phyloP scores from a whole-genome alignment of 306 rosid species.

The Lathyrus sativus region DNA sequence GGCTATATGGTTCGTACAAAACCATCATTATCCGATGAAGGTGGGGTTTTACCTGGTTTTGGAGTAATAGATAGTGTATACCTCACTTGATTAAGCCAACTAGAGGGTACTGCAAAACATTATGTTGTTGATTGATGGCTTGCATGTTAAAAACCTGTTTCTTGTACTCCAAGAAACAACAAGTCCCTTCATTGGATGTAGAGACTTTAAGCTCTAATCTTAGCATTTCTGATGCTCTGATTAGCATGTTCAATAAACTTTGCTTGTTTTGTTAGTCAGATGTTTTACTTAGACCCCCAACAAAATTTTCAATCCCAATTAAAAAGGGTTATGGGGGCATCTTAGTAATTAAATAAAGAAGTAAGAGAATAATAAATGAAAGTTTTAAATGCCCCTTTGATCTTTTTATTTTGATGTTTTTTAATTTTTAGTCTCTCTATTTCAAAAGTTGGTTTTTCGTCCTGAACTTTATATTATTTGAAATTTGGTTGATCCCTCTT shows the following conservation, averaged over 20 bases:
- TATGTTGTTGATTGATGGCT: background rate
- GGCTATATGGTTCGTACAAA: slow-evolving; percentile 93
- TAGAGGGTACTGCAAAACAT: background rate
- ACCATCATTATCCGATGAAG: slow-evolving; percentile 83
- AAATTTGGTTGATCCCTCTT: too few relatives aligned
- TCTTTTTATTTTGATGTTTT: too few relatives aligned
- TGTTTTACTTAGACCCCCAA: background rate
- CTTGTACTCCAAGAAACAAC: background rate
- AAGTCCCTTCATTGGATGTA: background rate
- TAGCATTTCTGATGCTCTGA: background rate
- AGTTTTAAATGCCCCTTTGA: too few relatives aligned
- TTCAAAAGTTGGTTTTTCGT: too few relatives aligned
- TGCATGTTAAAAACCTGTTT: background rate
- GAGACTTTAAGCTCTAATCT: background rate
- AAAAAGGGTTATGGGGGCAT: too few relatives aligned
- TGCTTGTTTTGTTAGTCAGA: background rate
- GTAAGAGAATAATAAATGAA: too few relatives aligned
- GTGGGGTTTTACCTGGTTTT: slow-evolving; percentile 92
- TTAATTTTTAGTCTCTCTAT: too few relatives aligned
- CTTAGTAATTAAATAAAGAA: too few relatives aligned
- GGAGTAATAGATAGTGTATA: slow-evolving; percentile 81
- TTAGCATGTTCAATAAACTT: background rate
- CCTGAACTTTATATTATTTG: too few relatives aligned
- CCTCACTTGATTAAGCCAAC: slow-evolving; percentile 46
- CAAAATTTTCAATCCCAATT: too few relatives aligned